Evolutionary conservation across 2,329 filamentous ascomycete species (phyloP).

Genomic region (Xylaria sp.): DNA sequence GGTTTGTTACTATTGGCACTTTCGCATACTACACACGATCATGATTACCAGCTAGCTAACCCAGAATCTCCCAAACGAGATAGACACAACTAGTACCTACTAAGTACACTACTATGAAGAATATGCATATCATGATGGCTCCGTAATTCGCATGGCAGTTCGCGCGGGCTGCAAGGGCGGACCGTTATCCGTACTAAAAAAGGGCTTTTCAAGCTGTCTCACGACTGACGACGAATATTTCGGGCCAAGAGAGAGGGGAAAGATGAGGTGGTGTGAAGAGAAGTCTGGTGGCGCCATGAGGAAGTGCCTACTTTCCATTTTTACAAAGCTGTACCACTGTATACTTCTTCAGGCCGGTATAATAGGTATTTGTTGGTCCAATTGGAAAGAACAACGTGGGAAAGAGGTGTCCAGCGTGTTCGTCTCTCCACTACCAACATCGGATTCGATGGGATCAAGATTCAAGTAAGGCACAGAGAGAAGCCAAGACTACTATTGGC

Average conservation of each 20-base stretch:
- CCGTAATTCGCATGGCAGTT: slow-evolving; percentile 32
- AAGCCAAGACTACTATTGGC: slow-evolving; percentile 21
- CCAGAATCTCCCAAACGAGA: slow-evolving; percentile 32
- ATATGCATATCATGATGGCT: slow-evolving; percentile 39
- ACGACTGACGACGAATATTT: slow-evolving; percentile 33
- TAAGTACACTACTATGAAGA: slow-evolving; percentile 13
- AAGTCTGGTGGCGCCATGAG: slow-evolving; percentile 41
- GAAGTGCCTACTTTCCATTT: slow-evolving; percentile 27
- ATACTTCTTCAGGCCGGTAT: slow-evolving; percentile 34
- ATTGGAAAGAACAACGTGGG: slow-evolving; percentile 47
- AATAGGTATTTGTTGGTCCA: slow-evolving; percentile 42
- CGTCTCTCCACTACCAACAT: slow-evolving; percentile 36
- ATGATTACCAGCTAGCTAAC: slow-evolving; percentile 23
- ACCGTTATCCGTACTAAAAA: slow-evolving; percentile 41
- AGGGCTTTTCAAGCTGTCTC: slow-evolving; percentile 31
- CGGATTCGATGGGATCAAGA: slow-evolving; percentile 25
- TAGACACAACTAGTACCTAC: slow-evolving; percentile 14
- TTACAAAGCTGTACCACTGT: slow-evolving; percentile 39
- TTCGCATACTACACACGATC: neutral
- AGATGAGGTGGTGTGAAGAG: slow-evolving; percentile 35
- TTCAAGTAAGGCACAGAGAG: slow-evolving; percentile 27
- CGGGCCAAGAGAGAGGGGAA: slow-evolving; percentile 39
- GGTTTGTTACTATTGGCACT: slow-evolving; percentile 17
- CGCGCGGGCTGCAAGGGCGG: slow-evolving; percentile 42
- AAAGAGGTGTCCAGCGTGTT: slow-evolving; percentile 41